Conservation (phyloP, 23 red algal genomes). For the Gracilaria caudata region DNA sequence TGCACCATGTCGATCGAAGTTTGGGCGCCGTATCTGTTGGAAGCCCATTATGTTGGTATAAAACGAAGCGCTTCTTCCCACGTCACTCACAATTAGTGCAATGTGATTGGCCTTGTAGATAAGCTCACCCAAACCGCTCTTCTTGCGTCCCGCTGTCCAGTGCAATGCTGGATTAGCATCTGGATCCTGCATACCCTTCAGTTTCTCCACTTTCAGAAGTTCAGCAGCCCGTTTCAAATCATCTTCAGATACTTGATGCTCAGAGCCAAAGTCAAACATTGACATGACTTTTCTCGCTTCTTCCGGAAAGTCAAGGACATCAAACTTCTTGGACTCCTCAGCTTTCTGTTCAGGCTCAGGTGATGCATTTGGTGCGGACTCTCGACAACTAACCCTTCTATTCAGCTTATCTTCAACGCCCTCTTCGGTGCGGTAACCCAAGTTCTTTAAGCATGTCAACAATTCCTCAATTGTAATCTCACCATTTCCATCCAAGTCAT, state of each 20-base stretch:
- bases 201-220: neutral
- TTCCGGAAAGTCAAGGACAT: neutral
- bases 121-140: constrained; percentile 14
- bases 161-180: constrained; percentile 4
- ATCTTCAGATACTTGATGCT: neutral
- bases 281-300: neutral
- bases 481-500: constrained; percentile 41
- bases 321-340: neutral
- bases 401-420: neutral
- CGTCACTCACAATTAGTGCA: constrained; percentile 44
- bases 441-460: neutral
- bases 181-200: neutral
- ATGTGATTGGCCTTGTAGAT: constrained; percentile 53
- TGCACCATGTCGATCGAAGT: constrained; percentile 53
- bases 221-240: constrained; percentile 31
- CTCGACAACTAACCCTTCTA: neutral
- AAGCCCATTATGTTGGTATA: constrained; percentile 51
- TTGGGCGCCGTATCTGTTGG: constrained; percentile 42
- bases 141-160: constrained; percentile 23
- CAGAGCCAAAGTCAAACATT: constrained; percentile 19
- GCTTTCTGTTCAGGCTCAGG: neutral
- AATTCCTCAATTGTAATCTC: constrained; percentile 30
- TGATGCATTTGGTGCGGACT: neutral
- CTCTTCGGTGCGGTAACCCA: constrained; percentile 14
- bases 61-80: constrained; percentile 28